A percentile compares a stretch with the other conserved stretches of the same genome.
phyloP scores from a whole-genome alignment of 768 basidiomycete species.

The Crepidotus variabilis region DNA sequence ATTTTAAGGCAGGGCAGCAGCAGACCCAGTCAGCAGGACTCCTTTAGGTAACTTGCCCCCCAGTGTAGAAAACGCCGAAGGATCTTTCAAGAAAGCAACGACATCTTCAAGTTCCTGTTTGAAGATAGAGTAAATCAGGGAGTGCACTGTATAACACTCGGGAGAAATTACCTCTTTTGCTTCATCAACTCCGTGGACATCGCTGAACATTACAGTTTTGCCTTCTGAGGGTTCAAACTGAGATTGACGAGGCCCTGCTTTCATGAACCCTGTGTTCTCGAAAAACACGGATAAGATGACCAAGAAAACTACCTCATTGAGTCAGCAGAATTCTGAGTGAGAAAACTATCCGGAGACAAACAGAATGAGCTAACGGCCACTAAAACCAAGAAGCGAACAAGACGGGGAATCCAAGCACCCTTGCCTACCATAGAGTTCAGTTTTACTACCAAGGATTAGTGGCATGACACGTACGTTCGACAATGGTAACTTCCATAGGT shows the following conservation, averaged over 20 bases:
- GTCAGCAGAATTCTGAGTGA: background rate
- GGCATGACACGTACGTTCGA: slow-evolving; percentile 59
- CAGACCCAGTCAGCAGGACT: slow-evolving; percentile 78
- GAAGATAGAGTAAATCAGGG: background rate
- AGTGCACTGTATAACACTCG: background rate
- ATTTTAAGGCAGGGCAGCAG: slow-evolving; percentile 3
- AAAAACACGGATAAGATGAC: slow-evolving; percentile 86
- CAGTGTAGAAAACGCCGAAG: slow-evolving; percentile 81
- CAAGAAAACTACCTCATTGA: slow-evolving; percentile 55
- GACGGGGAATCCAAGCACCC: slow-evolving; percentile 59
- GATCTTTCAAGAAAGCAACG: slow-evolving; percentile 93
- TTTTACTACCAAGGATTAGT: background rate
- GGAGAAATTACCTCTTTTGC: slow-evolving; percentile 68
- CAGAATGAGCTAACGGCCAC: slow-evolving; percentile 61
- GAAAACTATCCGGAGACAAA: slow-evolving; percentile 31
- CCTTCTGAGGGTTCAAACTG: slow-evolving; percentile 83
- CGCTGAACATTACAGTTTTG: slow-evolving; percentile 84
- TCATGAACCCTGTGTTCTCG: slow-evolving; percentile 91
- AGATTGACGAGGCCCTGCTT: slow-evolving; percentile 74
- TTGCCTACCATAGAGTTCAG: slow-evolving; percentile 43
- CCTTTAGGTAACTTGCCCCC: slow-evolving; percentile 96
- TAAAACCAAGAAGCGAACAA: slow-evolving; percentile 59
- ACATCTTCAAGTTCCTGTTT: slow-evolving; percentile 87
- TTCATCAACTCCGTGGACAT: slow-evolving; percentile 97
- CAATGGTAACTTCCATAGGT: slow-evolving; percentile 79